Percentiles rank a stretch among this genome's conserved stretches.
Evolutionary conservation across 2,329 filamentous ascomycete species (phyloP).

Genomic region (Colletotrichum gloeosporioides): DNA sequence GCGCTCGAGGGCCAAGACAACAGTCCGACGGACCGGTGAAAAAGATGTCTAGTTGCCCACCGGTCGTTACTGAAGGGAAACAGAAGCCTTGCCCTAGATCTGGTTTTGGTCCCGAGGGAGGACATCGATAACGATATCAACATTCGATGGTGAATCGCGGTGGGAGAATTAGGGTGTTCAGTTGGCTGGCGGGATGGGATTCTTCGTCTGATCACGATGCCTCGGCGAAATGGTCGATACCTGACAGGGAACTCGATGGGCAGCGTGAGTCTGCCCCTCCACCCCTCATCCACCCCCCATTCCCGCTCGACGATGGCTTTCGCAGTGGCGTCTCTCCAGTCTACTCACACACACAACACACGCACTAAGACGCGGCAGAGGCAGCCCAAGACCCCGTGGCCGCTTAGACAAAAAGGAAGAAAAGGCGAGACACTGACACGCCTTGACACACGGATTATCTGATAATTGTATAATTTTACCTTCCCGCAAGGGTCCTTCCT

Average conservation of each 20-base stretch:
- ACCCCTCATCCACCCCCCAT: not conserved
- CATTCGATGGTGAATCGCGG: not conserved
- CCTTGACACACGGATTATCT: not conserved
- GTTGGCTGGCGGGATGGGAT: not conserved
- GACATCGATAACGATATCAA: not conserved
- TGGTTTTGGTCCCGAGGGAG: not conserved
- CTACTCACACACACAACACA: not conserved
- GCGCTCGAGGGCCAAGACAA: not conserved
- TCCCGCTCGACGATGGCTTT: not conserved
- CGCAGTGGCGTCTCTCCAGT: not conserved
- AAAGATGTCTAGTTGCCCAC: not conserved
- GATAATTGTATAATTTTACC: not conserved
- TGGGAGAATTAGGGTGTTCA: not conserved
- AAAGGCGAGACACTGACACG: not conserved
- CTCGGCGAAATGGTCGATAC: not conserved
- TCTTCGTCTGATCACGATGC: constrained; percentile 15
- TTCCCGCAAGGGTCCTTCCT: constrained; percentile 1
- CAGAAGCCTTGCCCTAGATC: not conserved
- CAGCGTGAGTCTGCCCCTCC: not conserved
- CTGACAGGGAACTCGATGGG: constrained; percentile 3
- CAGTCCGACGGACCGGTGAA: not conserved
- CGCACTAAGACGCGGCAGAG: not conserved
- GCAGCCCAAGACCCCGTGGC: not conserved
- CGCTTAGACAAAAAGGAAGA: not conserved
- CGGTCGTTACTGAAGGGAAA: not conserved